Conservation (phyloP, 768 basidiomycete species). For the Infundibulicybe gibba region DNA sequence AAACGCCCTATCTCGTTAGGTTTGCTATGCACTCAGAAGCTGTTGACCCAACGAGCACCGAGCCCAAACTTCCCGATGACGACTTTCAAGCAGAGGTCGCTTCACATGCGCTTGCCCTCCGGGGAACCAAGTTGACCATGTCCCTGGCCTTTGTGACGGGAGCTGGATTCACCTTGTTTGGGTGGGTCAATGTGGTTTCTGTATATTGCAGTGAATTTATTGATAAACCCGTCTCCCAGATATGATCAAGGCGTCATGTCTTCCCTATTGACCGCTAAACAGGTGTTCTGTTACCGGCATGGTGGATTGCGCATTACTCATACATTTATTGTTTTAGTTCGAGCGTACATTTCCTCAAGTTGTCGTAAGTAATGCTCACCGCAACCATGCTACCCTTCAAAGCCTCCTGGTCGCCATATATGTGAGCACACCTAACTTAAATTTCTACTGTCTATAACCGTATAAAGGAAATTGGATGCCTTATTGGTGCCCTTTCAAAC, state of each 20-base stretch:
- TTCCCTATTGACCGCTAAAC: constrained; percentile 53
- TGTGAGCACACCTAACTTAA: constrained; percentile 23
- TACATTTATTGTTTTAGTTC: constrained; percentile 31
- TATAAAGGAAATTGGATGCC: constrained; percentile 58
- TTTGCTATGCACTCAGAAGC: not conserved
- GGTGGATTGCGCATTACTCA: not conserved
- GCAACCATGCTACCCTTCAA: constrained; percentile 52
- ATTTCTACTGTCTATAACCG: not conserved
- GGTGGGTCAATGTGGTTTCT: constrained; percentile 25
- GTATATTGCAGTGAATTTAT: not conserved
- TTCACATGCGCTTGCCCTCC: constrained; percentile 9
- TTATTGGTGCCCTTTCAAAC: constrained; percentile 61
- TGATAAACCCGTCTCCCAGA: constrained; percentile 19
- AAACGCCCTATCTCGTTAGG: not conserved
- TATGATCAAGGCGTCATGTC: constrained; percentile 75
- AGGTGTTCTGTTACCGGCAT: constrained; percentile 24
- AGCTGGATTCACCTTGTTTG: constrained; percentile 54
- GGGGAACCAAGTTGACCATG: constrained; percentile 31
- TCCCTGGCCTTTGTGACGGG: constrained; percentile 43
- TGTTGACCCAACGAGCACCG: not conserved
- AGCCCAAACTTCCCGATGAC: not conserved
- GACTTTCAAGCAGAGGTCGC: not conserved
- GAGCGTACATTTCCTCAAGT: constrained; percentile 57
- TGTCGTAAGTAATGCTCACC: constrained; percentile 29
- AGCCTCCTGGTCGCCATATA: constrained; percentile 60